phyloP scores from a whole-genome alignment of 2,329 filamentous ascomycete species.

The Acephala macrosclerotiorum region DNA sequence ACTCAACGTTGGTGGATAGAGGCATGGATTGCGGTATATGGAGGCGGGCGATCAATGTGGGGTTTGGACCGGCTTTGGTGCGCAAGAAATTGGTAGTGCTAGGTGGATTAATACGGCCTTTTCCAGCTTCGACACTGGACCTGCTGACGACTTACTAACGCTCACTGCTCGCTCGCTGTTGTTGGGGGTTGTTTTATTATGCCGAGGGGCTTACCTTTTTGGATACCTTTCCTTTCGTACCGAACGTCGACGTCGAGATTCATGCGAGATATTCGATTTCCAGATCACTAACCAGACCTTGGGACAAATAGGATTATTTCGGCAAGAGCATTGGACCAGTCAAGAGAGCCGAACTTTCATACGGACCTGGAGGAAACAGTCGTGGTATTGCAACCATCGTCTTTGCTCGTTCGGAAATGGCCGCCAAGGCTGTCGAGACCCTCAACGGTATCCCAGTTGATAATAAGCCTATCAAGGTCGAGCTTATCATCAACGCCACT shows the following conservation, averaged over 20 bases:
- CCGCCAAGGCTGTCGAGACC: constrained; percentile 81
- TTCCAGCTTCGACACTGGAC: constrained; percentile 16
- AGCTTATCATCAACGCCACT: constrained; percentile 84
- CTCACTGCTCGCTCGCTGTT: constrained; percentile 68
- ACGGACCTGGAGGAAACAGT: constrained; percentile 91
- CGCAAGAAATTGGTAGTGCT: neutral
- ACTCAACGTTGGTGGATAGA: neutral
- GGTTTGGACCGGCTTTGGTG: too few species aligned
- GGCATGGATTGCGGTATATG: neutral
- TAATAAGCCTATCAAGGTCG: constrained; percentile 90
- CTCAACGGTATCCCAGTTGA: constrained; percentile 93
- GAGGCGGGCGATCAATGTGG: neutral
- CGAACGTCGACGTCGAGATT: constrained; percentile 41
- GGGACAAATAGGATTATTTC: constrained; percentile 90
- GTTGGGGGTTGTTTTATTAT: constrained; percentile 39
- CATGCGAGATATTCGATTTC: constrained; percentile 48
- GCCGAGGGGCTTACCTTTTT: constrained; percentile 28
- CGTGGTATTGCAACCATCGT: constrained; percentile 91
- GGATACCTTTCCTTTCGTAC: constrained; percentile 42
- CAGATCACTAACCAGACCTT: constrained; percentile 71
- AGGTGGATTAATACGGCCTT: neutral
- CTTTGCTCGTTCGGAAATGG: constrained; percentile 82
- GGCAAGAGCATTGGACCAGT: constrained; percentile 84
- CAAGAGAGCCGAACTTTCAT: constrained; percentile 90
- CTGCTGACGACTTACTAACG: constrained; percentile 49